phyloP scores from a whole-genome alignment of 2,329 filamentous ascomycete genomes.

The Epichloe aotearoae region DNA sequence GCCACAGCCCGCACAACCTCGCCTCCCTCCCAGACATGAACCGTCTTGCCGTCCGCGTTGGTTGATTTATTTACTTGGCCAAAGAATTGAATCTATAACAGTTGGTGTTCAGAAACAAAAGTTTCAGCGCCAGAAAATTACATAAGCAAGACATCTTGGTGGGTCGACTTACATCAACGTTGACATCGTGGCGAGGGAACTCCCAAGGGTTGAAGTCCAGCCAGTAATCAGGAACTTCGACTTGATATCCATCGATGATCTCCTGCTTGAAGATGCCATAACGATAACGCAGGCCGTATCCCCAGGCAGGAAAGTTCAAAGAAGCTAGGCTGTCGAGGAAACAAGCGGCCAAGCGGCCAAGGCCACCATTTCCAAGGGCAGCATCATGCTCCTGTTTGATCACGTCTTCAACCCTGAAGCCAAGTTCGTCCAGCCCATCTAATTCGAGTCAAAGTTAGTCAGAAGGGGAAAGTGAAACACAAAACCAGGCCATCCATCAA shows the following conservation, averaged over 20 bases:
- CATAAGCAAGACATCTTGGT: neutral
- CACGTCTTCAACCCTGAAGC: slow-evolving; percentile 93
- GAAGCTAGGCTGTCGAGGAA: slow-evolving; percentile 94
- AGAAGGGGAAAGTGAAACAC: no score
- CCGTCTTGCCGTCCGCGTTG: slow-evolving; percentile 62
- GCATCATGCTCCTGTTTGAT: slow-evolving; percentile 93
- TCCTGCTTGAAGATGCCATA: slow-evolving; percentile 99
- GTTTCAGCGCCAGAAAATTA: neutral
- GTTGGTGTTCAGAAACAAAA: neutral
- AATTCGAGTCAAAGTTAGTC: neutral
- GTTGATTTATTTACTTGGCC: slow-evolving; percentile 65
- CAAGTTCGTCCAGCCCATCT: slow-evolving; percentile 80
- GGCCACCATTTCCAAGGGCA: slow-evolving; percentile 87
- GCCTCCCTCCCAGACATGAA: slow-evolving; percentile 76
- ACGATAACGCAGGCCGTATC: slow-evolving; percentile 87
- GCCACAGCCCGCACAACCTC: slow-evolving; percentile 87
- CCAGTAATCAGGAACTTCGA: slow-evolving; percentile 98
- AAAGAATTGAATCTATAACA: slow-evolving; percentile 74
- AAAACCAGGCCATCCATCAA: neutral
- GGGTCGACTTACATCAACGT: slow-evolving; percentile 53
- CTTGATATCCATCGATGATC: slow-evolving; percentile 94
- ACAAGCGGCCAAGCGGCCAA: slow-evolving; percentile 88
- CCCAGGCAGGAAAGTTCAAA: slow-evolving; percentile 93
- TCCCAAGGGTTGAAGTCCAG: slow-evolving; percentile 99
- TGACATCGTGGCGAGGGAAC: slow-evolving; percentile 89